A percentile compares a stretch with the other conserved stretches of the same genome.
Evolutionary conservation across 1,139 yeast species (phyloP).

Genomic region (Geotrichum restrictum): DNA sequence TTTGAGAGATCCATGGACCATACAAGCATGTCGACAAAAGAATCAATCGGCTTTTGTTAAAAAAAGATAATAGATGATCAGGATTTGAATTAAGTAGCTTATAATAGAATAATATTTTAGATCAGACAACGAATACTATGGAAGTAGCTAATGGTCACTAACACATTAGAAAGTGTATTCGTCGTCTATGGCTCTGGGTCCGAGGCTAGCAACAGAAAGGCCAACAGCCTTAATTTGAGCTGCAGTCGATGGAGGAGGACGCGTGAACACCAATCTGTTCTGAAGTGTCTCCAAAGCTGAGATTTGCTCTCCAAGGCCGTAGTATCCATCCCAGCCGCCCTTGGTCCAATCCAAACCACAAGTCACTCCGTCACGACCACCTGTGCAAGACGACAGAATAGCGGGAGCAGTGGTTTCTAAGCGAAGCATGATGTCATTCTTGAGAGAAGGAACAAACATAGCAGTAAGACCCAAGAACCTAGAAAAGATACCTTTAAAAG

Average conservation of each 20-base stretch:
- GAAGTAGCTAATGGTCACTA: no score
- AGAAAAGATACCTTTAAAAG: slow-evolving; percentile 78
- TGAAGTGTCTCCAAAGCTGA: slow-evolving; percentile 75
- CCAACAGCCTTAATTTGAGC: no score
- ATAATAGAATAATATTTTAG: no score
- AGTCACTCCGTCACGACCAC: slow-evolving; percentile 84
- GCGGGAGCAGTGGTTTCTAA: slow-evolving; percentile 65
- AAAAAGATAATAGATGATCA: no score
- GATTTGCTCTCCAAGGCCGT: slow-evolving; percentile 93
- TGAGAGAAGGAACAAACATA: slow-evolving; percentile 14
- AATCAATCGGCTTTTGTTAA: no score
- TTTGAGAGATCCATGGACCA: no score
- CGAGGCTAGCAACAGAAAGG: no score
- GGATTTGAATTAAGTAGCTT: no score
- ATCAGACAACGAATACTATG: no score
- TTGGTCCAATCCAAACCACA: slow-evolving; percentile 81
- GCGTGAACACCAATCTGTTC: slow-evolving; percentile 43
- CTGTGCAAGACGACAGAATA: slow-evolving; percentile 78
- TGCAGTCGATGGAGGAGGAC: slow-evolving; percentile 41
- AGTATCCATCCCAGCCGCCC: slow-evolving; percentile 67
- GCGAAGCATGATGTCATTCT: slow-evolving; percentile 45
- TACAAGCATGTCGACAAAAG: no score
- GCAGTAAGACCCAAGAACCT: slow-evolving; percentile 62
- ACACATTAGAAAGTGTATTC: no score
- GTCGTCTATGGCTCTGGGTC: no score